Evolutionary conservation across 192 early-diverging fungal genomes (phyloP).

Genomic region (Podila verticillata): DNA sequence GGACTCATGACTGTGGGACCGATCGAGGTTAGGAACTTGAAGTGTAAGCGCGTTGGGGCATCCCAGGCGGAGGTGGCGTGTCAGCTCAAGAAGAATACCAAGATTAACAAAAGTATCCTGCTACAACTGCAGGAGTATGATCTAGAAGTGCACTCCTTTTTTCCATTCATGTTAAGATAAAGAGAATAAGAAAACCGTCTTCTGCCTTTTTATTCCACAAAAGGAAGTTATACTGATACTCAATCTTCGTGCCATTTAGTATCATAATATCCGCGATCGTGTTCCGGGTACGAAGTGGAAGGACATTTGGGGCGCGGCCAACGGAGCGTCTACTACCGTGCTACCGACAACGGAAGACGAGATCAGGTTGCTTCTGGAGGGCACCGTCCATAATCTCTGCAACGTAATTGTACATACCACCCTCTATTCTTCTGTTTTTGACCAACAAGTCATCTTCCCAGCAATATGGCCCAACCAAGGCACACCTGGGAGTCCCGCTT

Average conservation of each 20-base stretch:
- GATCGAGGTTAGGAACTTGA: slow-evolving; percentile 37
- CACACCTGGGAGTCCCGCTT: too few relatives aligned
- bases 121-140: slow-evolving; percentile 27
- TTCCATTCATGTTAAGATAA: slow-evolving; percentile 19
- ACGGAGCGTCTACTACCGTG: slow-evolving; percentile 5
- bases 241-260: too few relatives aligned
- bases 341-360: slow-evolving; percentile 17
- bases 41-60: slow-evolving; percentile 12
- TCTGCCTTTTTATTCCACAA: too few relatives aligned
- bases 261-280: slow-evolving; percentile 11
- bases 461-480: too few relatives aligned
- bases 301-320: slow-evolving; percentile 15
- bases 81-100: slow-evolving; percentile 26
- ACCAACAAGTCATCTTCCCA: too few relatives aligned
- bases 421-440: too few relatives aligned
- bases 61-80: slow-evolving; percentile 14
- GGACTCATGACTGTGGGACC: slow-evolving; percentile 22
- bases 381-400: too few relatives aligned
- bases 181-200: too few relatives aligned
- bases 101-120: slow-evolving; percentile 25
- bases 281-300: slow-evolving; percentile 14
- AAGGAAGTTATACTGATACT: too few relatives aligned
- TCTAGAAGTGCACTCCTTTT: slow-evolving; percentile 23
- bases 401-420: too few relatives aligned
- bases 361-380: slow-evolving; percentile 8